A percentile compares a stretch with the other conserved stretches of the same genome.
Conservation (phyloP, 225 moss, liverwort and hornwort species). For the Sphagnum tenellum region DNA sequence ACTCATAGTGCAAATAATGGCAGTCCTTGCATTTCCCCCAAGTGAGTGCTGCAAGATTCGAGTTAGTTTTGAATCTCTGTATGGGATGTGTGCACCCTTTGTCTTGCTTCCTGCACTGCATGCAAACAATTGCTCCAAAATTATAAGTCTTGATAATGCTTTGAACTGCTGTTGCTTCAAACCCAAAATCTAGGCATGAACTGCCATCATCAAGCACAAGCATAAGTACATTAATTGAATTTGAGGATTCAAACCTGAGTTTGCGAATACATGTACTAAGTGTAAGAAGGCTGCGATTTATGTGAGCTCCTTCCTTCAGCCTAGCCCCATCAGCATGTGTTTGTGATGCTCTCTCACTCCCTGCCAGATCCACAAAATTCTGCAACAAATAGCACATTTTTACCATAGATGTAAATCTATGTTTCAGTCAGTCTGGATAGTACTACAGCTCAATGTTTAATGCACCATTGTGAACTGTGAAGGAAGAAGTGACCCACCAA, state of each 20-base stretch:
- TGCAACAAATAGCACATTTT: constrained; percentile 4
- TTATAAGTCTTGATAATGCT: constrained; percentile 3
- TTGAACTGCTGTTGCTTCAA: not conserved
- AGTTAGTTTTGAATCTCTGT: constrained; percentile 95
- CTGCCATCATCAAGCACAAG: not conserved
- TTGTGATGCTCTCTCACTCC: constrained; percentile 96
- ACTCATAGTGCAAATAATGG: constrained; percentile 99
- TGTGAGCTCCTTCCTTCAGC: constrained; percentile 95
- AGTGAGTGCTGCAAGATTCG: constrained; percentile 94
- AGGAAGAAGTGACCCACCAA: constrained; percentile 33
- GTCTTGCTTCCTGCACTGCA: constrained; percentile 71
- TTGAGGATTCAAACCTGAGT: constrained; percentile 48
- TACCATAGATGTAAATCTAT: too few species aligned
- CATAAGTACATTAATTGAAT: not conserved
- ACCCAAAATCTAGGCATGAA: not conserved
- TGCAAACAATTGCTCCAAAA: not conserved
- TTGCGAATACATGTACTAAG: constrained; percentile 97
- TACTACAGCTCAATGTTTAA: too few species aligned
- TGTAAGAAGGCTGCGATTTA: constrained; percentile 88
- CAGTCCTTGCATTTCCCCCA: constrained; percentile 95
- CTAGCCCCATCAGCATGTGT: constrained; percentile 80
- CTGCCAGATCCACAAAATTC: constrained; percentile 99
- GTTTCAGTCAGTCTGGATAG: too few species aligned
- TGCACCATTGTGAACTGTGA: too few species aligned
- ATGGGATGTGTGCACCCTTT: constrained; percentile 78